Evolutionary conservation across 768 basidiomycete species (phyloP), one percentile per base, ranked within the genome.

Genomic region (Tricholoma terreum): DNA sequence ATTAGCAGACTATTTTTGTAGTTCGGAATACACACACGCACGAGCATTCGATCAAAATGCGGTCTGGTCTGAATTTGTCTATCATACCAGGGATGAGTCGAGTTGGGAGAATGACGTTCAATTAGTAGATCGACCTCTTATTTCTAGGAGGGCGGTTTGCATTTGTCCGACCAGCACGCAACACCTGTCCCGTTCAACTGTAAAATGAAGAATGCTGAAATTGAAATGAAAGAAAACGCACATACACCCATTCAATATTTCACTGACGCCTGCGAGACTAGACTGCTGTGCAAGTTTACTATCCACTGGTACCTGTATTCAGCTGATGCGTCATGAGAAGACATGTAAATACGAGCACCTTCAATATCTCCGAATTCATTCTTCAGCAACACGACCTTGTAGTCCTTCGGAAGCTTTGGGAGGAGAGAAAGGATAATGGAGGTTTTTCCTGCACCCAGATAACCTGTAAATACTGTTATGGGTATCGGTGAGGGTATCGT

Each of bases 241-340:
- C 94, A 96, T 85, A 80, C 94, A 97, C n/a, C 94, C 94, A 71
- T 96, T 97, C 61, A 94, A 71, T 52, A 98, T 97, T 71, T 98
- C 94, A 64, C 86, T 92, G 56, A 98, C 94, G 1, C 90, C 93
- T 15, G 91, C 75, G 42, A 98, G 74, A 51, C 85, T 87, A 1
- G 89, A 92, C 65, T 94, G 87, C 57, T 86, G 81, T 12, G 93
- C 94, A 14, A 98, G 83, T 62, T 95, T 86, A 63, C 92, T 94
- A 67, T 98, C 94, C 50, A 98, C 94, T 90, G 58, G 4, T 17
- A 50, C 21, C 27, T 21, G 7, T 2, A 11, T 3, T 54, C 40
- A 54, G 40, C 4, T n/a, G 10, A 43, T n/a, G 3, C 27, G 3
- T 4, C 15, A 24, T 17, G 1, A 43, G 31, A 31, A 10, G 6